A percentile compares a stretch with the other conserved stretches of the same genome.
Evolutionary conservation across 2,329 filamentous ascomycete species (phyloP).

Genomic region (Paecilomyces variotii): DNA sequence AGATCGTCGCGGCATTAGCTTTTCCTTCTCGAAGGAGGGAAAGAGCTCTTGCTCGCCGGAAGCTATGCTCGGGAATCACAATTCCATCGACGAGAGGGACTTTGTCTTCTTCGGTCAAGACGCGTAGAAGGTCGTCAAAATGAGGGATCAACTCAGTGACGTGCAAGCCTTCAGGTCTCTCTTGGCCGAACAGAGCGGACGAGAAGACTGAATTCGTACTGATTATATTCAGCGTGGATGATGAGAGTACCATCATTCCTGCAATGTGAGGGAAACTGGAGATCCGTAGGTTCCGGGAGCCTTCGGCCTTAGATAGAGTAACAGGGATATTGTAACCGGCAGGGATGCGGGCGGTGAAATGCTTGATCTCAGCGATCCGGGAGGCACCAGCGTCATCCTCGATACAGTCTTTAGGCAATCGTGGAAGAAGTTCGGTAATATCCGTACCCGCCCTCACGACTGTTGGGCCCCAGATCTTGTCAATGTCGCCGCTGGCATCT

Average conservation of each 20-base stretch:
- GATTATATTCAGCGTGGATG: constrained; percentile 67
- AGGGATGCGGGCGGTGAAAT: constrained; percentile 76
- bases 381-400: constrained; percentile 69
- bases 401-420: constrained; percentile 66
- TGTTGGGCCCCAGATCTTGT: constrained; percentile 76
- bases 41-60: constrained; percentile 78
- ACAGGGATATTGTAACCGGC: constrained; percentile 76
- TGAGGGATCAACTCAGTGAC: constrained; percentile 76
- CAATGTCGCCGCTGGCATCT: constrained; percentile 64
- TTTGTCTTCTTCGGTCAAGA: constrained; percentile 80
- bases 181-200: constrained; percentile 81
- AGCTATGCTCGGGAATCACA: constrained; percentile 92
- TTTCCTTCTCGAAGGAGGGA: constrained; percentile 76
- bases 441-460: constrained; percentile 60
- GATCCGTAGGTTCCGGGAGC: constrained; percentile 65
- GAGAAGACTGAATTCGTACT: constrained; percentile 96
- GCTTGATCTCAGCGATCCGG: constrained; percentile 61
- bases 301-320: constrained; percentile 65
- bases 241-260: constrained; percentile 87
- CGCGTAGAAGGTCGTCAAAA: constrained; percentile 74
- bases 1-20: constrained; percentile 67
- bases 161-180: constrained; percentile 69
- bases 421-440: constrained; percentile 70
- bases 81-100: constrained; percentile 83
- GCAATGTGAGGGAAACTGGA: constrained; percentile 97